phyloP scores from a whole-genome alignment of 805 yeast genomes.

The Candida krabiensis region DNA sequence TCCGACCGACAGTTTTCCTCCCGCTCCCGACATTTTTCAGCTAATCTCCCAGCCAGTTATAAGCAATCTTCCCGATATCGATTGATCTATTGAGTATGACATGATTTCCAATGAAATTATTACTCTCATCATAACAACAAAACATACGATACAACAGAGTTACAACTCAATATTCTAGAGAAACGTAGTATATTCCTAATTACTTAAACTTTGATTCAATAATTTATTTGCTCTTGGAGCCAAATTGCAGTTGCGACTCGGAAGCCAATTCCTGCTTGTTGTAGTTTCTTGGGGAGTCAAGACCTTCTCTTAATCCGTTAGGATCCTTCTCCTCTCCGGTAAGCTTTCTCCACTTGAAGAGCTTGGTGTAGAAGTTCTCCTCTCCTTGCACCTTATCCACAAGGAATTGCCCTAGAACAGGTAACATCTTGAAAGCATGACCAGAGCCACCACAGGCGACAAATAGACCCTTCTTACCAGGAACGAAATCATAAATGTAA shows the following conservation, averaged over 20 bases:
- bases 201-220: no score
- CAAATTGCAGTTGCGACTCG: constrained; percentile 14
- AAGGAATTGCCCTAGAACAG: constrained; percentile 32
- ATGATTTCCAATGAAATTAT: no score
- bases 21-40: no score
- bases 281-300: constrained; percentile 19
- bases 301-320: constrained; percentile 30
- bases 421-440: constrained; percentile 37
- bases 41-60: no score
- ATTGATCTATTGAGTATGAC: no score
- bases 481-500: constrained; percentile 33
- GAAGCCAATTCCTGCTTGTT: constrained; percentile 20
- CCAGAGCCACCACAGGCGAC: constrained; percentile 38
- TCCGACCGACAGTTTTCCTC: no score
- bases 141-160: no score
- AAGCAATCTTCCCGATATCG: no score
- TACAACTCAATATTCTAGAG: no score
- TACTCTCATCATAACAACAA: no score
- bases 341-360: constrained; percentile 36
- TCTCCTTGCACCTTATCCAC: constrained; percentile 35
- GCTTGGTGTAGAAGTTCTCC: constrained; percentile 29
- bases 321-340: constrained; percentile 25
- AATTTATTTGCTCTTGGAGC: background rate
- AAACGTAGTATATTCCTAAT: no score
- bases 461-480: constrained; percentile 29